Evolutionary conservation across 2,329 filamentous ascomycete species (phyloP), one percentile per base, ranked within the genome.

Genomic region (Penicillium paneum): DNA sequence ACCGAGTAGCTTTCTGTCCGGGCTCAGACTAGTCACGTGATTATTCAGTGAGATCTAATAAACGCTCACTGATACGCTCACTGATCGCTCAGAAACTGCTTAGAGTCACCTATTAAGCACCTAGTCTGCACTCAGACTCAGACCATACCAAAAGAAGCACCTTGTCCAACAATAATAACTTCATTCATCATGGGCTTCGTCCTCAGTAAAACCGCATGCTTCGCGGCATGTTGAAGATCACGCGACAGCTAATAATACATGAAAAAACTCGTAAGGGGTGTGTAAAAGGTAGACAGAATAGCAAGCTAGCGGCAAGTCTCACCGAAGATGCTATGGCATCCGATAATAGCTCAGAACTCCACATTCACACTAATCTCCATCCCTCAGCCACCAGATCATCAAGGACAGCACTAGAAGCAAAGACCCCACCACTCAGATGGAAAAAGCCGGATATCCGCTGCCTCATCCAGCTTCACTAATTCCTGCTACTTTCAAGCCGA

Each of bases 351-450:
- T 19, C 29, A 44, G 13, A n/a, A 44, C 29, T 34, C 29, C 42
- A 56, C 54, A 58, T 53, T 43, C 51, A 50, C 19, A 45, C 45
- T 12, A 57, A 12, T 39, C 48, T 31, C 52, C 55, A 49, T 32
- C 51, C 52, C 43, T 57, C 52, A 7, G 55, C 52, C 39, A 57
- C 46, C 39, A 57, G 43, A 51, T 57, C 52, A 41, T 52, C 43
- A 13, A 55, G 24, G 35, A 52, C 19, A 17, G 52, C 52, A 29
- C 42, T 44, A 26, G 41, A 8, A 57, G 12, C 28, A 42, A 51
- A 40, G 43, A 47, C 19, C 39, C 47, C 55, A 52, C 55, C 52
- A 10, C 43, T 51, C 29, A 43, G 31, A 41, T 54, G 46, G 28
- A 57, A 57, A 21, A 57, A 52, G 42, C 55, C 55, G 12, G 17